A percentile compares a stretch with the other conserved stretches of the same genome.
Conservation (phyloP, 768 basidiomycete species). For the Pisolithus sp. region DNA sequence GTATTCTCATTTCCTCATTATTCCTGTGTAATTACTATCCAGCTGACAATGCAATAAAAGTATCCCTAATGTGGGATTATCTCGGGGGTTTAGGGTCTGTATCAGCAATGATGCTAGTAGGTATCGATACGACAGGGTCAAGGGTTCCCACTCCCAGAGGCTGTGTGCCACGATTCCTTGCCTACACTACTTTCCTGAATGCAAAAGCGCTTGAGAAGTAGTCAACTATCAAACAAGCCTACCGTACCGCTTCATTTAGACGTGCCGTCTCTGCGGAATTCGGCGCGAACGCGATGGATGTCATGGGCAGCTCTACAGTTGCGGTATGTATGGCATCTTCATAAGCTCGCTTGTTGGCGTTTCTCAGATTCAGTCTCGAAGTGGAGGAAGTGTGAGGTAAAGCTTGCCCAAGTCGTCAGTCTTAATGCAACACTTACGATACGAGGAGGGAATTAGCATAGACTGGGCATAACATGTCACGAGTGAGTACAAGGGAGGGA, state of each 20-base stretch:
- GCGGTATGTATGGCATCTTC: not conserved
- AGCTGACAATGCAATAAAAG: constrained; percentile 4
- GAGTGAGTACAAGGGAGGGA: not conserved
- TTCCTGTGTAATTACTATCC: constrained; percentile 19
- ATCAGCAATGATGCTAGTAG: too few species aligned
- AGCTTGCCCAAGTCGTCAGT: not conserved
- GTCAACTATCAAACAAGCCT: not conserved
- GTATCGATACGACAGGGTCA: not conserved
- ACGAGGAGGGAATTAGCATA: constrained; percentile 26
- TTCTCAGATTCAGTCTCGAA: constrained; percentile 20
- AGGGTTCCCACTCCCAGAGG: constrained; percentile 1
- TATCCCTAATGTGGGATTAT: not conserved
- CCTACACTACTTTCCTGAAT: not conserved
- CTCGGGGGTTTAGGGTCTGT: too few species aligned
- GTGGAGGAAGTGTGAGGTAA: too few species aligned
- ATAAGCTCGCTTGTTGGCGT: constrained; percentile 13
- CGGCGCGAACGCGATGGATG: constrained; percentile 20
- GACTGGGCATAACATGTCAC: constrained; percentile 8
- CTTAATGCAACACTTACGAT: constrained; percentile 13
- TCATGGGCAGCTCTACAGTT: constrained; percentile 9
- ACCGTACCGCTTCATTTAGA: not conserved
- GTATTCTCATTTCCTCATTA: not conserved
- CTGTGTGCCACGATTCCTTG: constrained; percentile 18
- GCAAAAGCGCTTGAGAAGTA: not conserved
- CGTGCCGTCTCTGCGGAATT: constrained; percentile 8